A percentile compares a stretch with the other conserved stretches of the same genome.
Conservation (phyloP, 1,284 basidiomycete genomes). For the Trametes sp. region DNA sequence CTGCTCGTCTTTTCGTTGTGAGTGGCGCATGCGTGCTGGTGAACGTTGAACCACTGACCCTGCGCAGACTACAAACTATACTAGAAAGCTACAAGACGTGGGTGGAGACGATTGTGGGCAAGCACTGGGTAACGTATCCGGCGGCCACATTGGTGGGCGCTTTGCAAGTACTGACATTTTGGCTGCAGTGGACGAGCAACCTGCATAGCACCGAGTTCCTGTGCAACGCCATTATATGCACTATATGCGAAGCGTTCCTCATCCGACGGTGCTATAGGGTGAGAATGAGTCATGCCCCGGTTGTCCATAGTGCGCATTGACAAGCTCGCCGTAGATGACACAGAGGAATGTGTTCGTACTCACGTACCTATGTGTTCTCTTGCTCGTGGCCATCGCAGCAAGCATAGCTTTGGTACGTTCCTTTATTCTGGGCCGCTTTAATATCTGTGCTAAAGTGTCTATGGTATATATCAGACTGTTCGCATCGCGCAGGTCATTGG, state of each 20-base stretch:
- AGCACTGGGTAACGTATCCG: conserved; percentile 56
- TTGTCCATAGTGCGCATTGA: not conserved
- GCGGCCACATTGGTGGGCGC: not conserved
- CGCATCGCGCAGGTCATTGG: conserved; percentile 31
- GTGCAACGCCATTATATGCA: conserved; percentile 54
- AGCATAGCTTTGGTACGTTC: conserved; percentile 49
- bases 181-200: conserved; percentile 45
- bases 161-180: not conserved
- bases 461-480: conserved; percentile 30
- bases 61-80: conserved; percentile 51
- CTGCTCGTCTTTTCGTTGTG: conserved; percentile 53
- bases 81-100: conserved; percentile 59
- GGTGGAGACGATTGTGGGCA: conserved; percentile 47
- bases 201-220: conserved; percentile 55
- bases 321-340: conserved; percentile 46
- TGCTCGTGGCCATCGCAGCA: conserved; percentile 38
- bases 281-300: conserved; percentile 8
- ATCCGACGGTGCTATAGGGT: conserved; percentile 61
- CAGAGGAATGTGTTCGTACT: conserved; percentile 48
- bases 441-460: not conserved
- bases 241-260: conserved; percentile 54
- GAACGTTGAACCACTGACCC: not conserved
- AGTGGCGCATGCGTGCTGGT: conserved; percentile 28
- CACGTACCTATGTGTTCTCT: conserved; percentile 39
- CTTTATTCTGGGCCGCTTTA: too few species aligned